Percentiles rank a stretch among this genome's conserved stretches.
phyloP scores from a whole-genome alignment of 2,329 filamentous ascomycete genomes.

The Rhynchosporium graminicola region DNA sequence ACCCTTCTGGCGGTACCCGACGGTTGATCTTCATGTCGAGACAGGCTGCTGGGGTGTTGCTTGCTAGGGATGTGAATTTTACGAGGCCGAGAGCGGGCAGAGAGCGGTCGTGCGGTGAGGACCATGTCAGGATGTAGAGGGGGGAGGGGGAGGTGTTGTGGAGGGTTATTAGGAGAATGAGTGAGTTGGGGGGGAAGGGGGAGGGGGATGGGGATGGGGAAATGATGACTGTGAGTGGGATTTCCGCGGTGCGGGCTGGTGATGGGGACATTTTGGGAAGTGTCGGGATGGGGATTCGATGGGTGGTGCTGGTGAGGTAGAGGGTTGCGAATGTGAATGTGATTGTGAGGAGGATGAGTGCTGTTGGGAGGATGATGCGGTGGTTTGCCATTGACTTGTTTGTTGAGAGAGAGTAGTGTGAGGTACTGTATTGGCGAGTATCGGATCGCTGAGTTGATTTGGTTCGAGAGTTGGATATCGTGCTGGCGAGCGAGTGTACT shows the following conservation, averaged over 20 bases:
- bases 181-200: conserved; percentile 8
- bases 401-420: not conserved
- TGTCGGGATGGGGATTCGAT: no score
- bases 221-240: no score
- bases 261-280: no score
- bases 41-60: conserved; percentile 22
- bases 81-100: conserved; percentile 40
- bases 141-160: conserved; percentile 36
- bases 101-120: conserved; percentile 41
- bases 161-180: conserved; percentile 21
- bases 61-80: conserved; percentile 35
- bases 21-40: conserved; percentile 35
- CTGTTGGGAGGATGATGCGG: not conserved
- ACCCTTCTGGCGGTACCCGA: conserved; percentile 37
- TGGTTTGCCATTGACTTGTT: not conserved
- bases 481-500: no score
- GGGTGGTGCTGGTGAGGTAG: not conserved
- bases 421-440: not conserved
- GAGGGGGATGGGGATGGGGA: no score
- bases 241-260: no score
- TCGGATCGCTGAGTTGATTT: no score
- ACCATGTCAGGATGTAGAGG: conserved; percentile 43
- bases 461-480: no score
- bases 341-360: not conserved
- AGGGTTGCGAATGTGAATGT: not conserved